phyloP scores from a whole-genome alignment of 257 asterid species.

The Fraxinus anomala region DNA sequence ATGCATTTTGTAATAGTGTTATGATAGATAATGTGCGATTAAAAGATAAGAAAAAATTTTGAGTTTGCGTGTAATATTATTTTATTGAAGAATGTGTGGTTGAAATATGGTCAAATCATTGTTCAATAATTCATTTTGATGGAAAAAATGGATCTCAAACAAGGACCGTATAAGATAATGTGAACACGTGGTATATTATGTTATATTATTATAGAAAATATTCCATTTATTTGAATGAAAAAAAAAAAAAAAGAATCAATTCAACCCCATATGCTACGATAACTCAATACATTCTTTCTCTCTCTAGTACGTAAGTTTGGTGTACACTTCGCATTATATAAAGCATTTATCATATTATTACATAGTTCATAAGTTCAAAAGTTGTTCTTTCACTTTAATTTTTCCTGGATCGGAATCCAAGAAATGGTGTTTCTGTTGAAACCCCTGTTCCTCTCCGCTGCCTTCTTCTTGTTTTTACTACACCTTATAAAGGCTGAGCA shows the following conservation, averaged over 20 bases:
- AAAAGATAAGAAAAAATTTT: too few relatives aligned
- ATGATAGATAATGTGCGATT: too few relatives aligned
- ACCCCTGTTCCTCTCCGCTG: constrained; percentile 38
- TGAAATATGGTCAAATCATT: too few relatives aligned
- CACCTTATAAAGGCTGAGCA: constrained; percentile 33
- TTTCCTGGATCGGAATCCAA: constrained; percentile 18
- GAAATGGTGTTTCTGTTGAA: constrained; percentile 41
- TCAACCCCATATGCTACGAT: constrained; percentile 39
- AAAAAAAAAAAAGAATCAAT: constrained; percentile 1
- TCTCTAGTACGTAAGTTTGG: constrained; percentile 16
- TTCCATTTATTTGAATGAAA: constrained; percentile 5
- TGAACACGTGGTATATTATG: too few relatives aligned
- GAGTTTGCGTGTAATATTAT: too few relatives aligned
- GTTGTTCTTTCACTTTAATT: constrained; percentile 10
- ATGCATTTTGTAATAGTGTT: too few relatives aligned
- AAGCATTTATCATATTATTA: constrained; percentile 7
- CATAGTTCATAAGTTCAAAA: constrained; percentile 11
- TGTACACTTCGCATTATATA: not conserved
- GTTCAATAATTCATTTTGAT: too few relatives aligned
- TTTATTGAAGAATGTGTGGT: too few relatives aligned
- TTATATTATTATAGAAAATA: not conserved
- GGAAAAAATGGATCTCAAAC: too few relatives aligned
- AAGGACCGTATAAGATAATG: too few relatives aligned
- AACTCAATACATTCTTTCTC: constrained; percentile 5
- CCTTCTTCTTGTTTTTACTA: constrained; percentile 34